These are phyloP conservation scores for Pseudomassariella vexata DNA, from an alignment of 2,329 filamentous ascomycete species.

Conservation along the genomic window DNA sequence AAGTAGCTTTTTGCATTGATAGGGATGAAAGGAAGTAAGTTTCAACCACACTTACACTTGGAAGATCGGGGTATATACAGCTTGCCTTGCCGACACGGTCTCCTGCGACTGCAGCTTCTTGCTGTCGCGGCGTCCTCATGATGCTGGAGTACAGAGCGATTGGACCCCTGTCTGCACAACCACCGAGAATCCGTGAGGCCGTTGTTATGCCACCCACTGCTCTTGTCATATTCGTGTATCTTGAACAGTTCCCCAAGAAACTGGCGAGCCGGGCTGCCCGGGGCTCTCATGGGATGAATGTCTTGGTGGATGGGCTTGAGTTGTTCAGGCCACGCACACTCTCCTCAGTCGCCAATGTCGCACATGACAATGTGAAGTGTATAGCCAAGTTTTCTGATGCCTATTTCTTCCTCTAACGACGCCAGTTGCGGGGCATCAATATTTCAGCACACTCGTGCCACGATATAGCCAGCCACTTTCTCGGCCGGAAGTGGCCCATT, in stretches of 20 bases:
- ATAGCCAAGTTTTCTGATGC: constrained; percentile 9
- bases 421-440: constrained; percentile 7
- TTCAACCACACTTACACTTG: too few relatives aligned
- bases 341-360: constrained; percentile 23
- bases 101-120: constrained; percentile 3
- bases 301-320: constrained; percentile 6
- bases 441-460: constrained; percentile 22
- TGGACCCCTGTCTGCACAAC: constrained; percentile 2
- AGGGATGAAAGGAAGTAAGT: too few relatives aligned
- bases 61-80: too few relatives aligned
- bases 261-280: constrained; percentile 5
- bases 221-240: constrained; percentile 1
- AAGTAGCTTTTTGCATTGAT: too few relatives aligned
- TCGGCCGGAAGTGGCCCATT: constrained; percentile 16
- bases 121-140: constrained; percentile 3
- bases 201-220: constrained; percentile 2
- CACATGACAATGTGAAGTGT: constrained; percentile 24
- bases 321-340: constrained; percentile 13
- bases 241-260: constrained; percentile 5
- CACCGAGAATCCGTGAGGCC: constrained; percentile 4
- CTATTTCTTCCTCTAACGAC: constrained; percentile 8
- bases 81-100: too few relatives aligned
- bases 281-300: constrained; percentile 3
- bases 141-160: constrained; percentile 4
- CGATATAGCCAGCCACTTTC: constrained; percentile 23